phyloP scores from a whole-genome alignment of 306 rosid species.

The Cicer yamashitae region DNA sequence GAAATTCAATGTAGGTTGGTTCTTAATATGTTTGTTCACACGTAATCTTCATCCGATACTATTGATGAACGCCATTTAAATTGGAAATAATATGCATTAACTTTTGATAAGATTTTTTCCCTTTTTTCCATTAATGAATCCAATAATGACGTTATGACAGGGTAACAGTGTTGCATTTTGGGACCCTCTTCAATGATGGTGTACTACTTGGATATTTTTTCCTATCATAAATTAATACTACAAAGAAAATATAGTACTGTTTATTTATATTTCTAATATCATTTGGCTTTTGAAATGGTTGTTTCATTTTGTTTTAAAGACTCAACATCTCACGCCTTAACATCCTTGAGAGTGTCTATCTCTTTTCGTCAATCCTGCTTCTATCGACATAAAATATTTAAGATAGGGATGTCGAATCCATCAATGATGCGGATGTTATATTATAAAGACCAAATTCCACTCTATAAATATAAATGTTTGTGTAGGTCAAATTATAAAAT shows the following conservation, averaged over 20 bases:
- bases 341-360: no score
- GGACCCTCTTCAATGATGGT: slow-evolving; percentile 52
- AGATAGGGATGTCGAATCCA: no score
- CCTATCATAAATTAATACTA: not conserved
- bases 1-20: slow-evolving; percentile 45
- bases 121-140: not conserved
- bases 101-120: slow-evolving; percentile 16
- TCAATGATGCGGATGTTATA: no score
- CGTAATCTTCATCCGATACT: not conserved
- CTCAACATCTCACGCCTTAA: no score
- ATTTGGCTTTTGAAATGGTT: not conserved
- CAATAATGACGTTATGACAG: slow-evolving; percentile 42
- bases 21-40: slow-evolving; percentile 34
- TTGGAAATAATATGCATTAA: slow-evolving; percentile 40
- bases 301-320: not conserved
- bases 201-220: slow-evolving; percentile 1
- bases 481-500: no score
- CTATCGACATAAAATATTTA: no score
- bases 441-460: no score
- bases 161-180: slow-evolving; percentile 27
- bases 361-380: no score
- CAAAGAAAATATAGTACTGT: not conserved
- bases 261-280: slow-evolving; percentile 1
- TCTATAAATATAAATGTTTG: no score
- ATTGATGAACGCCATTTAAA: slow-evolving; percentile 19